These are phyloP conservation scores for Thermoascus crustaceus DNA, from an alignment of 2,329 filamentous ascomycete genomes.

Conservation along the genomic window DNA sequence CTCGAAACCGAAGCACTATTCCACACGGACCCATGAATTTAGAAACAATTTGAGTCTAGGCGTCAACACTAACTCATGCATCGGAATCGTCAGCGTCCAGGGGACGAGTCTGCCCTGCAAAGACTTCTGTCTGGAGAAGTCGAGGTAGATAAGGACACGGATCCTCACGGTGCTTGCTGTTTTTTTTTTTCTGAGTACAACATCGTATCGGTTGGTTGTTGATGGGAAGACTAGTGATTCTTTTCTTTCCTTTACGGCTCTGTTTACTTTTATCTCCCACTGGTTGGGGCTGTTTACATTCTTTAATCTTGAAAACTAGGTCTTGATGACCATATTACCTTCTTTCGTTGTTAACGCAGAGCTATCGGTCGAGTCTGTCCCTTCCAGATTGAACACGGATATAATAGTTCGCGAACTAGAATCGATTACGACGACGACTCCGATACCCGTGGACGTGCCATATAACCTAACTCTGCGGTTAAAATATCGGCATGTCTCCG, in stretches of 20 bases:
- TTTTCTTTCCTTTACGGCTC: slow-evolving; percentile 1
- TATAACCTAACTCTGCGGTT: no score
- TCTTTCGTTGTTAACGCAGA: slow-evolving; percentile 3
- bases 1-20: neutral
- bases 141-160: slow-evolving; percentile 1
- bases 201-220: neutral
- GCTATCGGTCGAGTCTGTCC: neutral
- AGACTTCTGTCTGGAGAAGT: neutral
- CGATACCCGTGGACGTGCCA: no score
- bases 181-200: slow-evolving; percentile 16
- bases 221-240: slow-evolving; percentile 1
- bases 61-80: slow-evolving; percentile 11
- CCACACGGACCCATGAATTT: slow-evolving; percentile 7
- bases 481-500: slow-evolving; percentile 9
- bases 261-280: slow-evolving; percentile 44
- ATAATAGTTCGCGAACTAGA: neutral
- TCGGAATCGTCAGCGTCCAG: slow-evolving; percentile 6
- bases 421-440: no score
- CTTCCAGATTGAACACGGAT: neutral
- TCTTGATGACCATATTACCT: slow-evolving; percentile 14
- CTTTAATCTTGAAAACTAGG: slow-evolving; percentile 31
- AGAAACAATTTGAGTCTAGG: slow-evolving; percentile 12
- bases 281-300: slow-evolving; percentile 48
- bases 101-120: slow-evolving; percentile 5
- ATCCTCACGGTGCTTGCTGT: slow-evolving; percentile 8